phyloP scores from a whole-genome alignment of 1,139 yeast genomes.

The Yamadazyma membranifaciens region DNA sequence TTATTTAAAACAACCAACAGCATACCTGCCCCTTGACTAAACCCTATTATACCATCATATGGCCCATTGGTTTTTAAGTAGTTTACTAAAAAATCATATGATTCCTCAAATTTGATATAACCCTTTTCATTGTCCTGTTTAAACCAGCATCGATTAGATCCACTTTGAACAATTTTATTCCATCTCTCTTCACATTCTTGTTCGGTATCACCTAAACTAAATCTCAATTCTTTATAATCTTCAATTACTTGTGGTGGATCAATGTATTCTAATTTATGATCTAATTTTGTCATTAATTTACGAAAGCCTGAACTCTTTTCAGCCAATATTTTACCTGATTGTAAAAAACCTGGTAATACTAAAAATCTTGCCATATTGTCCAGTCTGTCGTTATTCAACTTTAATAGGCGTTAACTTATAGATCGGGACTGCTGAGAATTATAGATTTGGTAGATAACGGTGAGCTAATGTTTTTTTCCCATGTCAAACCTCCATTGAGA shows the following conservation, averaged over 20 bases:
- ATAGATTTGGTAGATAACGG: too few relatives aligned
- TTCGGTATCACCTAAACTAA: conserved; percentile 24
- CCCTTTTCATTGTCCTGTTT: conserved; percentile 19
- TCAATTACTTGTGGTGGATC: conserved; percentile 33
- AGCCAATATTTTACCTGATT: conserved; percentile 72
- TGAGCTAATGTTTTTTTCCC: too few relatives aligned
- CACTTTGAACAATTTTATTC: conserved; percentile 37
- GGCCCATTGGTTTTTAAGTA: conserved; percentile 76
- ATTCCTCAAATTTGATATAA: conserved; percentile 31
- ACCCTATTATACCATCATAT: conserved; percentile 83
- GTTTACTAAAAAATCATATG: conserved; percentile 43
- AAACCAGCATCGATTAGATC: conserved; percentile 55
- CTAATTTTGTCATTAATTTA: conserved; percentile 61
- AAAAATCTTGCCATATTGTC: conserved; percentile 9
- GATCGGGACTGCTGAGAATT: too few relatives aligned
- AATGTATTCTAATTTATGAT: conserved; percentile 40
- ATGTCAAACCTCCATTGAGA: neutral
- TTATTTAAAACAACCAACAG: conserved; percentile 49
- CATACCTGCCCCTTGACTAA: conserved; percentile 92
- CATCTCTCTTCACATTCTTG: conserved; percentile 27
- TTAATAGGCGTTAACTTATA: too few relatives aligned
- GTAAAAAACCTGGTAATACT: conserved; percentile 48
- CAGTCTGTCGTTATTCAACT: too few relatives aligned
- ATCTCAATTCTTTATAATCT: conserved; percentile 28
- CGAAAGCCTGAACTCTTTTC: conserved; percentile 79